phyloP scores from a whole-genome alignment of 139 green algal species.

The Tetraselmis striata region DNA sequence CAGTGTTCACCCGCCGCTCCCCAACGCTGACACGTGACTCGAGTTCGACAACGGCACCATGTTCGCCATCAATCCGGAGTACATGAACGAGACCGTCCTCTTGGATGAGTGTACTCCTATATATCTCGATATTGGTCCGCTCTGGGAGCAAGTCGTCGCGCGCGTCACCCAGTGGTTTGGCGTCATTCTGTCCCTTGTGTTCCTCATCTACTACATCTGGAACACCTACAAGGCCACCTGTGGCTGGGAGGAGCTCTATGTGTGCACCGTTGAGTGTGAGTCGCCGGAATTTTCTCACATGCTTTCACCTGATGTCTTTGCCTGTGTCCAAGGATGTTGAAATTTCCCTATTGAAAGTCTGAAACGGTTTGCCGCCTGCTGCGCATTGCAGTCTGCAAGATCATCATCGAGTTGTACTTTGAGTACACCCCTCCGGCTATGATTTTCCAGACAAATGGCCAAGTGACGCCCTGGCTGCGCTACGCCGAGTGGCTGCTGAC shows the following conservation, averaged over 20 bases:
- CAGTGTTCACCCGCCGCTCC: no score
- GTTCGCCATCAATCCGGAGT: background rate
- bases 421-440: constrained; percentile 21
- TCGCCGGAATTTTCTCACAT: no score
- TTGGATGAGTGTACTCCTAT: background rate
- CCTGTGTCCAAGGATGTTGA: no score
- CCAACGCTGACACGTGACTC: no score
- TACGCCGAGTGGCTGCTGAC: constrained; percentile 48
- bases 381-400: constrained; percentile 23
- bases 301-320: no score
- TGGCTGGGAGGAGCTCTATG: constrained; percentile 43
- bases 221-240: constrained; percentile 22
- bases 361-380: background rate
- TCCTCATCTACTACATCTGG: constrained; percentile 28
- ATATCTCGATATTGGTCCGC: background rate
- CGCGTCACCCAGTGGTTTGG: constrained; percentile 2
- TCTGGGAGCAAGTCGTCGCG: background rate
- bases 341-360: no score
- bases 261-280: constrained; percentile 29
- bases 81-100: background rate
- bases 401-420: constrained; percentile 30
- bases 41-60: no score
- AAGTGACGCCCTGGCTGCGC: constrained; percentile 23
- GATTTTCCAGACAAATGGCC: constrained; percentile 26
- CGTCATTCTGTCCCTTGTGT: constrained; percentile 8